Base-by-base conservation (phyloP, 2,329 filamentous ascomycete genomes). In the Ceratocystis alfenasii region DNA sequence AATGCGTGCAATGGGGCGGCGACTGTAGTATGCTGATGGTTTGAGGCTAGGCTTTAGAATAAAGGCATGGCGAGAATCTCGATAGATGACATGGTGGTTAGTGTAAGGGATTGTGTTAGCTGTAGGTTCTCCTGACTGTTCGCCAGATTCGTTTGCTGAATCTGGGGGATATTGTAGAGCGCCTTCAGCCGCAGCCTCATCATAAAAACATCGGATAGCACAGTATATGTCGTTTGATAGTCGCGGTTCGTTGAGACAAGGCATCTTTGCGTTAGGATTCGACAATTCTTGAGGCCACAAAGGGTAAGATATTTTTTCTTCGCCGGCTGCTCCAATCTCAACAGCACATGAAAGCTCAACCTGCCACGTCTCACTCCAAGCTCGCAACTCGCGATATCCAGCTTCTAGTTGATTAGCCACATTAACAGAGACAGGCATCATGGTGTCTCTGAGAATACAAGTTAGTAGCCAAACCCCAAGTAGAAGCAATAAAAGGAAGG, bases 381-480 rank as follows among this genome's bases (percentile, higher is more conserved):
- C 90, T 65, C 86, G 86, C 63, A 97, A 78, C 71, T 95, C 90
- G 66, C 87, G 79, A 73, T 95, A 99, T 5, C 93, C 92, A n/a
- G 86, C 83, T 74, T 99, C 94, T 0, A 99, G 80, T 74, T 92
- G 90, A 71, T 97, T 99, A 7, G 94, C 91, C 44, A 96, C 87
- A 17, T 84, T 78, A 0, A 90, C 83, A 69, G 95, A 90, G 5
- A 99, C 83, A 0, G 94, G 94, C 67, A 89, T 79, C 91, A 97
- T 96, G 0, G 88, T 93, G 72, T 96, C 92, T 69, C 81, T 80
- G 62, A 10, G 4, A 20, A 10, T 46, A 36, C n/a, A 10, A 25
- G 33, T 61, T 55, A 64, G 45, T 33, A 50, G 7, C 7, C 22
- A n/a, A 20, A 25, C 10, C 25, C n/a, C 4, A 28, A 41, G 8